phyloP scores from a whole-genome alignment of 1,139 yeast species.

The Saccharomyces hybrid region DNA sequence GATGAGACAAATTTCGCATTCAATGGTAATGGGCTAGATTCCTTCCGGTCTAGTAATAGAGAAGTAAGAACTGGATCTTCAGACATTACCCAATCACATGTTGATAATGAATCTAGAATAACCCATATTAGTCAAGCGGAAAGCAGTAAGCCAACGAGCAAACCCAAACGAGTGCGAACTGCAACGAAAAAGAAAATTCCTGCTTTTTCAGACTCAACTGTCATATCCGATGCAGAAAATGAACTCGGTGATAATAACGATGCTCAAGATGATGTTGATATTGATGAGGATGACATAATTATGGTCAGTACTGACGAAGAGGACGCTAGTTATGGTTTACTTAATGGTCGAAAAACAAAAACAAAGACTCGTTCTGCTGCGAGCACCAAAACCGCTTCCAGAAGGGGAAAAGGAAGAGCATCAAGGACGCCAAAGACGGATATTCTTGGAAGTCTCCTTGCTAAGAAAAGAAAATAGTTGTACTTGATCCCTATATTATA shows the following conservation, averaged over 20 bases:
- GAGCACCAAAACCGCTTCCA: not conserved
- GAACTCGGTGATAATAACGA: constrained; percentile 8
- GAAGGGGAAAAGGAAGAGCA: constrained; percentile 1
- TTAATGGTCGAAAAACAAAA: constrained; percentile 2
- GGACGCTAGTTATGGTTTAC: constrained; percentile 2
- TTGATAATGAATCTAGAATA: not conserved
- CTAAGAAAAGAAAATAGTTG: constrained; percentile 16
- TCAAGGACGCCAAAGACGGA: constrained; percentile 25
- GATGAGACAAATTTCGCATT: not conserved
- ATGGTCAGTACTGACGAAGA: constrained; percentile 7
- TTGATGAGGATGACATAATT: constrained; percentile 8
- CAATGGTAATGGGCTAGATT: not conserved
- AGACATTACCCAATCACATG: not conserved
- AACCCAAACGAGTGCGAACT: not conserved
- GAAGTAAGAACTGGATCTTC: not conserved
- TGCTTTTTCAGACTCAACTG: constrained; percentile 8
- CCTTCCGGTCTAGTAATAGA: not conserved
- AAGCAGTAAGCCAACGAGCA: not conserved
- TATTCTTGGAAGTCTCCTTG: constrained; percentile 21
- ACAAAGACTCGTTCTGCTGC: not conserved
- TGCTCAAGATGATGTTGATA: constrained; percentile 5
- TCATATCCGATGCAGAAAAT: constrained; percentile 10
- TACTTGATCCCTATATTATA: not conserved
- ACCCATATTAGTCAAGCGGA: constrained; percentile 3
- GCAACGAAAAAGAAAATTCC: constrained; percentile 4